These are phyloP conservation scores for Tetrapyrgos nigripes DNA, from an alignment of 1,284 basidiomycete species.

Conservation along the genomic window DNA sequence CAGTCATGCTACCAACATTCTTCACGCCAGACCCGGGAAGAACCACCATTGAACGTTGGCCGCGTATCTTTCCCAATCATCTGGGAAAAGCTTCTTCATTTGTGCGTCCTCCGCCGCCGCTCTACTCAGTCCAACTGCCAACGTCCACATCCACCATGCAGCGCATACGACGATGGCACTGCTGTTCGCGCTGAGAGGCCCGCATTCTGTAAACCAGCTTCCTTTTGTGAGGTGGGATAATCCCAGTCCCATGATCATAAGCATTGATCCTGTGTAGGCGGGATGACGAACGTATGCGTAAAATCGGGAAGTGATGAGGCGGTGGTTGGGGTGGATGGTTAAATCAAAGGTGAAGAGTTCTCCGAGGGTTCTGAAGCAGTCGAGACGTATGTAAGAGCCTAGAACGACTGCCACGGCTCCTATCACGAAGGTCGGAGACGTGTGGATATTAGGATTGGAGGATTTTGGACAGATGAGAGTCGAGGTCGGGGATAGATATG, in stretches of 20 bases:
- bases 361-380: slow-evolving; percentile 22
- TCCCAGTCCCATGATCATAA: slow-evolving; percentile 18
- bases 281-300: slow-evolving; percentile 23
- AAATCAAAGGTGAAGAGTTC: slow-evolving; percentile 24
- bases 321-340: slow-evolving; percentile 20
- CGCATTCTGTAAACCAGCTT: slow-evolving; percentile 60
- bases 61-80: slow-evolving; percentile 61
- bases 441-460: slow-evolving; percentile 39
- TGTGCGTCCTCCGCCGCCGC: slow-evolving; percentile 60
- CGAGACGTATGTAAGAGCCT: slow-evolving; percentile 54
- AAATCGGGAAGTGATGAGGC: slow-evolving; percentile 19
- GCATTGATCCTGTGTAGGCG: slow-evolving; percentile 21
- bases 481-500: slow-evolving; percentile 31
- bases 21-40: slow-evolving; percentile 47
- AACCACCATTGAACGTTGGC: slow-evolving; percentile 59
- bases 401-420: slow-evolving; percentile 55
- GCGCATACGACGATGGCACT: slow-evolving; percentile 45
- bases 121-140: slow-evolving; percentile 54
- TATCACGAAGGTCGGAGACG: slow-evolving; percentile 54
- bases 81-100: slow-evolving; percentile 53
- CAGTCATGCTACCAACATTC: background rate
- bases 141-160: slow-evolving; percentile 58
- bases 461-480: slow-evolving; percentile 38
- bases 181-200: slow-evolving; percentile 36
- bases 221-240: slow-evolving; percentile 49